Conservation (phyloP, 352 stramenopile species). For the Blastocystis sp. region DNA sequence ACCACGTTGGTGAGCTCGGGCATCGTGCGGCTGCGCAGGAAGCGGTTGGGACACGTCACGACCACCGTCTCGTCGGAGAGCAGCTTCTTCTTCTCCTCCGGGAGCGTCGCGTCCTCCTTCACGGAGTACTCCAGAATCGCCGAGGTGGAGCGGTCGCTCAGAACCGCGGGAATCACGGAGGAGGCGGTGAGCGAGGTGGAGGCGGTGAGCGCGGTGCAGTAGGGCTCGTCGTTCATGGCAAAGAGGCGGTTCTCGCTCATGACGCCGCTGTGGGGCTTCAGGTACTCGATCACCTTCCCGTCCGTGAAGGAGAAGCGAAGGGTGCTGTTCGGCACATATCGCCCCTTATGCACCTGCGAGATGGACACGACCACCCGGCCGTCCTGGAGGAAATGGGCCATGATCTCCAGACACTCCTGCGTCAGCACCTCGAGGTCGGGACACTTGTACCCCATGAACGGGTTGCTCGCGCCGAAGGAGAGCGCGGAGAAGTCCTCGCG, state of each 20-base stretch:
- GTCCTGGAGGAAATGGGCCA: slow-evolving; percentile 21
- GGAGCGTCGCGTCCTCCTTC: neutral
- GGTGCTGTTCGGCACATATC: neutral
- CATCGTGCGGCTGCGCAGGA: slow-evolving; percentile 7
- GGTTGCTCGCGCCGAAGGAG: neutral
- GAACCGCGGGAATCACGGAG: slow-evolving; percentile 14
- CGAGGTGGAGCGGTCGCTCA: slow-evolving; percentile 13
- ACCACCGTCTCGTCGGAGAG: neutral
- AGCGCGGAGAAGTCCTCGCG: neutral
- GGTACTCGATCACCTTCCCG: slow-evolving; percentile 17
- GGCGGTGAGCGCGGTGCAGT: neutral
- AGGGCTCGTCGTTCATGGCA: neutral
- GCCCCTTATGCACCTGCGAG: neutral
- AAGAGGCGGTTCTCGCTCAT: slow-evolving; percentile 1
- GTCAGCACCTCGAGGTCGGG: neutral
- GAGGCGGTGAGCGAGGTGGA: neutral
- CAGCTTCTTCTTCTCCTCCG: neutral
- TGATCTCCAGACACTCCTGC: slow-evolving; percentile 33
- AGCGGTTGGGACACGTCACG: slow-evolving; percentile 36
- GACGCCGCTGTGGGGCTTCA: neutral
- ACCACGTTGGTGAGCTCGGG: slow-evolving; percentile 5
- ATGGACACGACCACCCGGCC: slow-evolving; percentile 20
- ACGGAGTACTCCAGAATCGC: slow-evolving; percentile 16
- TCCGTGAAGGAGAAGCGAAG: slow-evolving; percentile 8
- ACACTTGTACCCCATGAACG: neutral